Conservation (phyloP, 2,329 filamentous ascomycete species). For the Neofusicoccum laricinum region DNA sequence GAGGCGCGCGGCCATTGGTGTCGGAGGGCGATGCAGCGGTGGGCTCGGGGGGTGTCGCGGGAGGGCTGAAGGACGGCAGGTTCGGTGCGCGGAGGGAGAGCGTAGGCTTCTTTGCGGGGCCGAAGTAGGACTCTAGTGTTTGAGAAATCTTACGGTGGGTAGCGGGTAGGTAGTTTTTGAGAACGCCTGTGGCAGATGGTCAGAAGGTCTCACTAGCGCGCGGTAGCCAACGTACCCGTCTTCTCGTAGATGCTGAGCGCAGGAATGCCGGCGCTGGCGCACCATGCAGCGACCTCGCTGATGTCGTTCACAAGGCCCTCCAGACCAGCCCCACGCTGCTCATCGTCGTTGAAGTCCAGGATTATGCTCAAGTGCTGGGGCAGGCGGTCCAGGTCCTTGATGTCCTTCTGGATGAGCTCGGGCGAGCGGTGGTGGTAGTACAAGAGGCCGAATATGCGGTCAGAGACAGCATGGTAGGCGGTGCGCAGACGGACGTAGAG, state of each 20-base stretch:
- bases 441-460: slow-evolving; percentile 75
- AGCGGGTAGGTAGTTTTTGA: slow-evolving; percentile 86
- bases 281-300: slow-evolving; percentile 91
- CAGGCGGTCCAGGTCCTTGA: slow-evolving; percentile 68
- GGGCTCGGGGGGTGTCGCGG: slow-evolving; percentile 38
- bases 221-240: slow-evolving; percentile 61
- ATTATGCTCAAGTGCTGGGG: slow-evolving; percentile 88
- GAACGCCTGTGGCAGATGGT: slow-evolving; percentile 57
- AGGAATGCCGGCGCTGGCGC: slow-evolving; percentile 81
- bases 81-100: slow-evolving; percentile 73
- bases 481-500: slow-evolving; percentile 81
- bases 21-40: slow-evolving; percentile 40
- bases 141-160: slow-evolving; percentile 75
- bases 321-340: slow-evolving; percentile 63
- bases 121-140: slow-evolving; percentile 86
- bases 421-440: slow-evolving; percentile 96
- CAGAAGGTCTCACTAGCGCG: background rate
- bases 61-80: slow-evolving; percentile 56
- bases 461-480: slow-evolving; percentile 72
- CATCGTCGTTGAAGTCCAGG: slow-evolving; percentile 67
- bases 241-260: slow-evolving; percentile 88
- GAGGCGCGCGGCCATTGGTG: slow-evolving; percentile 20
- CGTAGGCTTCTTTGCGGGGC: slow-evolving; percentile 61
- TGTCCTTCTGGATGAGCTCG: slow-evolving; percentile 85
- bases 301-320: slow-evolving; percentile 86